A percentile compares a stretch with the other conserved stretches of the same genome.
Conservation (phyloP, 2,329 filamentous ascomycete species). For the Ophiostoma perfectum region DNA sequence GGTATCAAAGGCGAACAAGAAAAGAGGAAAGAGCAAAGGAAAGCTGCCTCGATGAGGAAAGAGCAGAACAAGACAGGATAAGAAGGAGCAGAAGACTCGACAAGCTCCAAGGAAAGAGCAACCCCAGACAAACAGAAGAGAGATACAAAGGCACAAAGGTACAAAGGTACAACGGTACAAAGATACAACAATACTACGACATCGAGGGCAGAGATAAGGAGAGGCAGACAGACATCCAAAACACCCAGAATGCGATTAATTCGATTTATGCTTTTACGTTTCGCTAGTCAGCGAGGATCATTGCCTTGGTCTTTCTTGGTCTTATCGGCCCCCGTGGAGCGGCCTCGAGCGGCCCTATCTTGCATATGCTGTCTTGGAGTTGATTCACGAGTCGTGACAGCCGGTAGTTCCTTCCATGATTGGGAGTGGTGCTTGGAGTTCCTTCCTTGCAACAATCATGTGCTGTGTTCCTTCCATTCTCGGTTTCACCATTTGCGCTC, state of each 20-base stretch:
- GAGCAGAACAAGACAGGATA: not conserved
- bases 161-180: not conserved
- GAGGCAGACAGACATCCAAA: not conserved
- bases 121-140: not conserved
- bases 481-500: too few species aligned
- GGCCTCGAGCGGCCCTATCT: not conserved
- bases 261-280: not conserved
- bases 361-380: constrained; percentile 10
- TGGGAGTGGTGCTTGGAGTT: not conserved
- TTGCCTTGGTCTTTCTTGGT: not conserved
- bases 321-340: not conserved
- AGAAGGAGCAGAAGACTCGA: constrained; percentile 5
- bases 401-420: not conserved
- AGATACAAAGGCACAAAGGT: not conserved
- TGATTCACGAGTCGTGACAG: constrained; percentile 4
- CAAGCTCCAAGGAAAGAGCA: constrained; percentile 1
- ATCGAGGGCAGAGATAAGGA: not conserved
- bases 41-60: not conserved
- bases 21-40: not conserved
- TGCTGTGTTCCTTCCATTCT: not conserved
- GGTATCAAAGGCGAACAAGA: not conserved
- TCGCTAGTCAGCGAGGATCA: constrained; percentile 6
- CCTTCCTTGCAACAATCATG: not conserved
- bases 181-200: not conserved
- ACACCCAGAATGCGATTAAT: not conserved